phyloP scores from a whole-genome alignment of 805 yeast species.

The Candida stauntonica region DNA sequence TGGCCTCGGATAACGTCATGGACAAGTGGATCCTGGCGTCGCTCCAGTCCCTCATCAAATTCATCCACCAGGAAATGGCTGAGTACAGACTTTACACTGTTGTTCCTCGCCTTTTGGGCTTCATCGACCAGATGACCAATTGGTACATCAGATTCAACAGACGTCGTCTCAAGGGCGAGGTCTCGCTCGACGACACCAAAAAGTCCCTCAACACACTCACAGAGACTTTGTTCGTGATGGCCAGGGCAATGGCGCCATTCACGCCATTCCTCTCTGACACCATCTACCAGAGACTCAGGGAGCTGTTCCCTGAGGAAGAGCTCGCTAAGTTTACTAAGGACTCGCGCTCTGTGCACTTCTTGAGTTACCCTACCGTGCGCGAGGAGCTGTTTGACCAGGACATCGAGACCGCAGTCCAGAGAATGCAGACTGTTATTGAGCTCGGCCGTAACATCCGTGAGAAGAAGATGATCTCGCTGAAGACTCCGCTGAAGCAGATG shows the following conservation, averaged over 20 bases:
- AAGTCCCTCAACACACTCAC: slow-evolving; percentile 87
- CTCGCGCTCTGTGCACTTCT: slow-evolving; percentile 85
- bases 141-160: slow-evolving; percentile 99
- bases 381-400: slow-evolving; percentile 74
- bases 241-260: slow-evolving; percentile 98
- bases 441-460: slow-evolving; percentile 96
- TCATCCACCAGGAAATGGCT: slow-evolving; percentile 84
- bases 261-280: slow-evolving; percentile 94
- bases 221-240: slow-evolving; percentile 83
- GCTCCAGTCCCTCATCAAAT: slow-evolving; percentile 84
- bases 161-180: slow-evolving; percentile 94
- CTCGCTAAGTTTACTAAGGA: slow-evolving; percentile 52
- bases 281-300: slow-evolving; percentile 73
- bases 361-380: slow-evolving; percentile 82
- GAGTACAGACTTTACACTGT: slow-evolving; percentile 92
- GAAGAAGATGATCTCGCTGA: slow-evolving; percentile 87
- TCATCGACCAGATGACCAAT: slow-evolving; percentile 93
- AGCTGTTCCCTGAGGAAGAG: slow-evolving; percentile 54
- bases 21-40: slow-evolving; percentile 97
- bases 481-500: slow-evolving; percentile 88
- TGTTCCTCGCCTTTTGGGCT: slow-evolving; percentile 83
- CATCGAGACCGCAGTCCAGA: slow-evolving; percentile 81
- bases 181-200: slow-evolving; percentile 77
- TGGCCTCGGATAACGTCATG: slow-evolving; percentile 82
- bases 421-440: slow-evolving; percentile 97